A percentile compares a stretch with the other conserved stretches of the same genome.
phyloP scores from a whole-genome alignment of 208 protist genomes.

The Lotmaria passim region DNA sequence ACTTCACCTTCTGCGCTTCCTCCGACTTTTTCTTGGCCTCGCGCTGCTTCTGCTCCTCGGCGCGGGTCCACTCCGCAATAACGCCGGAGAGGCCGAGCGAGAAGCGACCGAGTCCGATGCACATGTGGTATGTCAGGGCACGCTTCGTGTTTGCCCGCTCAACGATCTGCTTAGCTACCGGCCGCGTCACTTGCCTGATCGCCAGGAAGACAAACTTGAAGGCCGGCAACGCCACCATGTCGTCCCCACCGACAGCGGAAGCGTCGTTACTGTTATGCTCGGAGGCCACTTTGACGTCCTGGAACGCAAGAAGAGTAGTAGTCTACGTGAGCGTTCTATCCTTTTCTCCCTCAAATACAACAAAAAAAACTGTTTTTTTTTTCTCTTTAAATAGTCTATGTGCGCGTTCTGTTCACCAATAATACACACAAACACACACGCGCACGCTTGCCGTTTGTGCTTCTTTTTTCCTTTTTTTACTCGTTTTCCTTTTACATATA shows the following conservation, averaged over 20 bases:
- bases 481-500: too few relatives aligned
- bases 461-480: too few relatives aligned
- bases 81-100: slow-evolving; percentile 77
- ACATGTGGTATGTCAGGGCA: slow-evolving; percentile 64
- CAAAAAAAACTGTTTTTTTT: neutral
- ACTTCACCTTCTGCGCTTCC: slow-evolving; percentile 28
- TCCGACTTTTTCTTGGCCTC: slow-evolving; percentile 37
- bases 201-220: slow-evolving; percentile 81
- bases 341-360: neutral
- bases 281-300: slow-evolving; percentile 9
- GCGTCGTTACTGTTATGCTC: neutral
- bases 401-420: too few relatives aligned
- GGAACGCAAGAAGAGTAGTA: neutral
- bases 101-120: slow-evolving; percentile 78
- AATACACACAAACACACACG: too few relatives aligned
- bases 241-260: slow-evolving; percentile 19
- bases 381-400: neutral
- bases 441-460: too few relatives aligned
- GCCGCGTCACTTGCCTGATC: slow-evolving; percentile 80
- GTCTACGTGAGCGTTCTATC: too few relatives aligned
- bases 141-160: slow-evolving; percentile 56
- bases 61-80: slow-evolving; percentile 64
- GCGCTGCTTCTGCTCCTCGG: slow-evolving; percentile 44
- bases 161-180: slow-evolving; percentile 65
- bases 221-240: slow-evolving; percentile 77